Base-by-base conservation (phyloP, 176 grass and related monocot species). In the Aegilops tauschii region DNA sequence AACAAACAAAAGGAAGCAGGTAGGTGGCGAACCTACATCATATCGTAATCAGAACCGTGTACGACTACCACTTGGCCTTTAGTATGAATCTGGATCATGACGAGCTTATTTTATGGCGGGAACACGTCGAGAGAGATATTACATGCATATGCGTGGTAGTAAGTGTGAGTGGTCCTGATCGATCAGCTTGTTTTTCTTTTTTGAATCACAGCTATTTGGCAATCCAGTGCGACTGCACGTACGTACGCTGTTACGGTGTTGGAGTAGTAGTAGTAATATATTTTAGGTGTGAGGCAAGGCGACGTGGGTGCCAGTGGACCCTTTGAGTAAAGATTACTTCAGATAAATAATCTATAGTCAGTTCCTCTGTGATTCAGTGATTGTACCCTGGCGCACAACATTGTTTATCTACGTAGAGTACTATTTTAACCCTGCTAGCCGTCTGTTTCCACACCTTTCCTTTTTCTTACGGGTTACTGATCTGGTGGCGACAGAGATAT, bases 1-100 rank as follows among this genome's bases (percentile, higher is more conserved):
- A 86, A 86, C 29, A 69, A 70, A 77, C 69, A 77, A 78, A 86
- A 86, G 37, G 1, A 13, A 12, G 68, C 68, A 39, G 35, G 62
- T 78, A 49, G 29, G 73, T 84, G 75, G 54, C 39, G 17, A 64
- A 40, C 30, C 29, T 50, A 87, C 74, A 39, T 23, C 21, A 62
- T 52, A 85, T 30, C 12, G 11, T 73, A 73, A n/a, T n/a, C n/a
- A n/a, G n/a, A n/a, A n/a, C n/a, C n/a, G 14, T 56, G 52, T 56
- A 56, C 52, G 0, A 68, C 65, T 47, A 30, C 11, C 11, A 14
- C 30, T 49, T 39, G 67, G 8, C 34, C 9, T 34, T 61, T 61
- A 61, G 58, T 23, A 61, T 17, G 21, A 4, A 61, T 61, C 58
- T 61, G 20, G 58, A 61, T 61, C 58, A 61, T 61, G 6, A 23